Base-by-base conservation (phyloP, 495 filamentous ascomycete species). In the Aspergillus bertholletiae region DNA sequence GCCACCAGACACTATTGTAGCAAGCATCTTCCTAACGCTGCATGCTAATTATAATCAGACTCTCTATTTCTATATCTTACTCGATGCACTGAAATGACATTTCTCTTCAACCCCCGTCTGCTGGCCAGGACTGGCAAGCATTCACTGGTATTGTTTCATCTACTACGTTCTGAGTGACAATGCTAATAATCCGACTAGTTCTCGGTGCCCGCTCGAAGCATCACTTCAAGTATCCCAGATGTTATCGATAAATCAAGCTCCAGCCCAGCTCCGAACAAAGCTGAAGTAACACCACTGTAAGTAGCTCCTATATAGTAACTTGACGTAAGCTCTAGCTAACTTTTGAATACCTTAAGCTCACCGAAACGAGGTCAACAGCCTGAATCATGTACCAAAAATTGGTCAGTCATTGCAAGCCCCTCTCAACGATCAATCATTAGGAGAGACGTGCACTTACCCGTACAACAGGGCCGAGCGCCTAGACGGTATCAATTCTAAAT, bases 381-480 rank as follows among this genome's bases (percentile, higher is more conserved):
- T 23, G 55, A 41, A 32, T 26, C 34, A 15, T 15, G 20, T 28
- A 35, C 49, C 3, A 54, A 46, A 23, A 46, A 57, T 48, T 63
- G 60, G 60, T 63, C 12, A 23, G 54, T 54, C 15, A 11, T 23
- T 32, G 27, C 32, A 27, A 13, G 26, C 37, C 35, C n/a, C 18
- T 24, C 3, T 7, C 15, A 22, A 17, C n/a, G 17, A 28, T 37
- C 30, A 46, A 18, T 30, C 28, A 18, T 37, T 6, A 7, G 13
- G 46, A 11, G 22, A 55, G 15, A 52, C 22, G 20, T 17, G 13
- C 40, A 44, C 63, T 66, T 24, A 67, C 49, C 28, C 5, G 37
- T 28, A n/a, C 26, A 23, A 17, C 51, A 77, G 74, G 74, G 59
- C 62, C 18, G 57, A 74, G 41, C 73, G 74, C 22, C 51, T 78